Evolutionary conservation across 148 eudicot species (phyloP), one percentile per base, ranked within the genome.

Genomic region (Silene latifolia): DNA sequence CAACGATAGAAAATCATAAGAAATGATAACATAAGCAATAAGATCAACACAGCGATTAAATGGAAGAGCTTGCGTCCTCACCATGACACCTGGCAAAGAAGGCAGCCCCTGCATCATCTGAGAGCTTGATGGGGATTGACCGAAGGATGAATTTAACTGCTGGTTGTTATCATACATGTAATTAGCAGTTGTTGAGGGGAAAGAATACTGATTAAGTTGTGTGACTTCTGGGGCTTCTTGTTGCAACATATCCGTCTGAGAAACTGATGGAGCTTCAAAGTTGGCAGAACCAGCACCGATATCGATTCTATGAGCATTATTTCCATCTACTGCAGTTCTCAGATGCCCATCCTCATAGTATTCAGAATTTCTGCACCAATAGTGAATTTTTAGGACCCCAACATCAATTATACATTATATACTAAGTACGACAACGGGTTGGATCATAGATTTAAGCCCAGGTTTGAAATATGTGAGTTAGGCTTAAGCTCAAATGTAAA

Each of bases 61-160:
- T 42, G 23, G 44, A 79, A 59, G 62, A 32, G 68, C 4, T 23
- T 7, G 56, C 15, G 76, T 69, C 2, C 79, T 81, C 85, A 93
- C 91, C 93, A 87, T 85, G 32, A 86, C 88, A 79, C 81, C 84
- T 0, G 93, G 81, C 72, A 85, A 85, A 13, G 89, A 81, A 79
- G 93, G 81, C 69, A 88, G 72, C 77, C 87, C 89, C 82, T 88
- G 97, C 87, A 89, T 88, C 87, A 88, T 88, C 84, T 90, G 93
- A 23, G 91, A 69, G 74, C 85, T 84, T 44, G 85, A 24, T 81
- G 88, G 93, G 21, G 89, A 80, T 61, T 88, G 89, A 66, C 73
- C 78, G 71, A 82, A 86, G 19, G 89, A 77, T 57, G 85, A 64
- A 79, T 87, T 88, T 79, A 90, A 69, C 78, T 85, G 97, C 67